Base-by-base conservation (phyloP, 2,329 filamentous ascomycete genomes). In the Thelonectria blattea region DNA sequence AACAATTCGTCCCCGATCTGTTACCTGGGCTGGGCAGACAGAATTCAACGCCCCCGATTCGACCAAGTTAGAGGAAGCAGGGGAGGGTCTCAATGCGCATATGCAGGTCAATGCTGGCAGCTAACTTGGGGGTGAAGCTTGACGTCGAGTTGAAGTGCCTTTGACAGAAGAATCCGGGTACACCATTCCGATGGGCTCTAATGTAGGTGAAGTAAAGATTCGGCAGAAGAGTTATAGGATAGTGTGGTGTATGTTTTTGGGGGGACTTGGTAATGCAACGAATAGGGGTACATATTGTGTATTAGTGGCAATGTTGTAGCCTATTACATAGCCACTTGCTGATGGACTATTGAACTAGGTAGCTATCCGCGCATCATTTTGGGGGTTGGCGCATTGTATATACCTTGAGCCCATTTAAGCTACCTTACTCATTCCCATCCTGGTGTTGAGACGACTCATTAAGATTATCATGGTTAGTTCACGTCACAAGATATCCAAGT, bases 381-480 rank as follows among this genome's bases (percentile, higher is more conserved):
- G 34, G 14, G 49, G 45, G 32, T n/a, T 30, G 20, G n/a, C 18
- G 30, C 18, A 56, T 49, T 48, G 34, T 49, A n/a, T 39, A 41
- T 37, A 27, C 24, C 20, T 24, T 56, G 39, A 20, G 24, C n/a
- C 22, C 15, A 20, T 41, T 30, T 18, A 11, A 14, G 7, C 45
- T 5, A 48, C 5, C 10, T 32, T 15, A 48, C 10, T 32, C 8
- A 48, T 24, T 6, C 15, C 11, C 22, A n/a, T 3, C 17, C 45
- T 30, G 22, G 14, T 27, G 20, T 45, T 20, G 7, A 45, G 12
- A 41, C 7, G 15, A 18, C 15, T 45, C 11, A 37, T 30, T 14
- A 20, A n/a, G 17, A 14, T 20, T 14, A 9, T 14, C 7, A 60
- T 51, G 12, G 52, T 65, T 46, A 61, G 60, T 63, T 50, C 37